Base-by-base conservation (phyloP, 768 basidiomycete genomes). In the Pulveroboletus frians region DNA sequence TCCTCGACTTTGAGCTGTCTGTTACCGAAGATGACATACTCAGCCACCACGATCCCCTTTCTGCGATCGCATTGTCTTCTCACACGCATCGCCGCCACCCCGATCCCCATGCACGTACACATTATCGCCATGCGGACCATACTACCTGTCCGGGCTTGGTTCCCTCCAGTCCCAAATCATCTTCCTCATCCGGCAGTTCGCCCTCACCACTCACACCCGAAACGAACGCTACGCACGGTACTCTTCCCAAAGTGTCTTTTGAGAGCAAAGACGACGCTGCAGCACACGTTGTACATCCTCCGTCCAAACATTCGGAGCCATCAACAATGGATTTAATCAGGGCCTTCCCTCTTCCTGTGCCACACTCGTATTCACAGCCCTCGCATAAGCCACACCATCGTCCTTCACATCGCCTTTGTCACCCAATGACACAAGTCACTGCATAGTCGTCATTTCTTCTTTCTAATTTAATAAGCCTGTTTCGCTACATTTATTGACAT, bases 1-100 rank as follows among this genome's bases (percentile, higher is more conserved):
- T 89, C 34, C 76, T 89, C 52, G 83, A 87, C 63, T 89, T 84
- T 58, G 82, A 88, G 61, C 76, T 89, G 35, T 71, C 75, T 49
- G 67, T 89, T 54, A 68, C 76, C 46, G 85, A 88, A 58, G 72
- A 72, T 35, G 85, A 88, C 59, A 55, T 88, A 50, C 74, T 88
- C 27, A 62, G 67, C 37, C 71, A 75, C 55, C 71, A 75, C 39
- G 66, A 67, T 50, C 45, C 64, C 20, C 57, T 74, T 35, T 70
- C 66, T 26, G 58, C 61, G 2, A 55, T 65, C 37, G 55, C 62
- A 37, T 40, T 59, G 52, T 52, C 65, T 47, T 48, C 43, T 15
- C 67, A 69, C 53, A 52, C 37, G 27, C 45, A 64, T 34, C 65
- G 63, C 18, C 65, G 59, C 42, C 56, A 58, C 43, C 46, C 58